A percentile compares a stretch with the other conserved stretches of the same genome.
These are phyloP conservation scores for Conticribra weissflogii DNA, from an alignment of 108 stramenopile species.

Conservation along the genomic window DNA sequence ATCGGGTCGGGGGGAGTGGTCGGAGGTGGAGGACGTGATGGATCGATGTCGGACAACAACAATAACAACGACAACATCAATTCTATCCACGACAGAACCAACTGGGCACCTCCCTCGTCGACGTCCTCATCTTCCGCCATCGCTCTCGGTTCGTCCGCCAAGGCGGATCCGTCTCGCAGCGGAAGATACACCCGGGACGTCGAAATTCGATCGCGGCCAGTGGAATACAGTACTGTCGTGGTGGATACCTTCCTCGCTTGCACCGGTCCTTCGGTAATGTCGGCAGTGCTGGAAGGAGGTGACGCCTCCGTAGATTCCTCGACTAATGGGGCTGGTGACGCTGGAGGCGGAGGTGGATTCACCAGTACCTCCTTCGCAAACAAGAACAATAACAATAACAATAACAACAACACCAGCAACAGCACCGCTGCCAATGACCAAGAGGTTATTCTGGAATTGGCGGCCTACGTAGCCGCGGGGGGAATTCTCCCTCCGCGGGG, in stretches of 20 bases:
- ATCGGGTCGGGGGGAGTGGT: background rate
- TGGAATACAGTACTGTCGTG: slow-evolving; percentile 34
- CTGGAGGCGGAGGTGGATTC: background rate
- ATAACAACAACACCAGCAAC: no score
- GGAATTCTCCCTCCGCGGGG: slow-evolving; percentile 30
- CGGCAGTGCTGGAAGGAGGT: slow-evolving; percentile 23
- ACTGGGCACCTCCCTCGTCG: slow-evolving; percentile 4
- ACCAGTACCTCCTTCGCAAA: no score
- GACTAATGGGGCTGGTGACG: background rate
- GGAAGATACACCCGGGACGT: slow-evolving; percentile 48
- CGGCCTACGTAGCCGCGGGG: slow-evolving; percentile 36
- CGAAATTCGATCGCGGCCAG: slow-evolving; percentile 60
- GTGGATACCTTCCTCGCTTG: slow-evolving; percentile 40
- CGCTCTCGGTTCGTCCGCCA: slow-evolving; percentile 11
- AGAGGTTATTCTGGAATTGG: no score
- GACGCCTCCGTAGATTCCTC: background rate
- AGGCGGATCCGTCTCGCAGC: slow-evolving; percentile 21
- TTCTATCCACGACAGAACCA: slow-evolving; percentile 17
- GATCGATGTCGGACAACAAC: no score
- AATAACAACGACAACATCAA: no score
- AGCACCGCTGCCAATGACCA: no score
- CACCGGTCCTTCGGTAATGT: slow-evolving; percentile 36
- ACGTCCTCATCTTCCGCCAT: no score
- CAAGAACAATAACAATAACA: no score
- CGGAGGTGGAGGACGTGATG: no score